Evolutionary conservation across 352 stramenopile species (phyloP).

Genomic region (Pythium apleroticum): DNA sequence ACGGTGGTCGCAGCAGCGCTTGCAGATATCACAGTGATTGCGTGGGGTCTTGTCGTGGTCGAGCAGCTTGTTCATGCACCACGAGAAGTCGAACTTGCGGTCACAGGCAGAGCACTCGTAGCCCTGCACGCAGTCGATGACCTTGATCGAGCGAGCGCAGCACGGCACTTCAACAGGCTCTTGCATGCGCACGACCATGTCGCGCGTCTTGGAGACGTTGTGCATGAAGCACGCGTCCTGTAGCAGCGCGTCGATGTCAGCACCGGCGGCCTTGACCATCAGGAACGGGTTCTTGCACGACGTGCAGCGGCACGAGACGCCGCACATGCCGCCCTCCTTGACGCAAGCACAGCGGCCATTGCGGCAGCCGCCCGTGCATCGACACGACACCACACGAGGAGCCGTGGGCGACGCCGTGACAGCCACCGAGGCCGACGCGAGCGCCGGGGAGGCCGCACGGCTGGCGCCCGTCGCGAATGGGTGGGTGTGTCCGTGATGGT

Average conservation of each 20-base stretch:
- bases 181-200: slow-evolving; percentile 78
- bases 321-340: slow-evolving; percentile 81
- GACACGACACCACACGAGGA: slow-evolving; percentile 64
- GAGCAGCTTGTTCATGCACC: slow-evolving; percentile 81
- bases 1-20: slow-evolving; percentile 84
- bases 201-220: slow-evolving; percentile 82
- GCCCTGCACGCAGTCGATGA: slow-evolving; percentile 76
- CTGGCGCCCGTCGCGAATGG: slow-evolving; percentile 12
- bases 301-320: slow-evolving; percentile 71
- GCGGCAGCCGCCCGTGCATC: slow-evolving; percentile 77
- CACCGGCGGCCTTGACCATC: slow-evolving; percentile 75
- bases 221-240: slow-evolving; percentile 87
- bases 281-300: slow-evolving; percentile 87
- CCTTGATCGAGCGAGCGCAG: slow-evolving; percentile 42
- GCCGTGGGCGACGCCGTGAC: slow-evolving; percentile 14
- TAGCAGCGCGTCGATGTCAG: slow-evolving; percentile 71
- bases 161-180: slow-evolving; percentile 68
- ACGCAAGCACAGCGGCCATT: slow-evolving; percentile 83
- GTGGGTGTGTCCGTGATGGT: not conserved
- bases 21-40: slow-evolving; percentile 87
- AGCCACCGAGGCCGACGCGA: slow-evolving; percentile 4
- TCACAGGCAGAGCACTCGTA: slow-evolving; percentile 50
- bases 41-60: slow-evolving; percentile 69
- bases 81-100: slow-evolving; percentile 73
- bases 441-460: slow-evolving; percentile 12